Base-by-base conservation (phyloP, 208 protist species). In the Leishmania amazonensis region DNA sequence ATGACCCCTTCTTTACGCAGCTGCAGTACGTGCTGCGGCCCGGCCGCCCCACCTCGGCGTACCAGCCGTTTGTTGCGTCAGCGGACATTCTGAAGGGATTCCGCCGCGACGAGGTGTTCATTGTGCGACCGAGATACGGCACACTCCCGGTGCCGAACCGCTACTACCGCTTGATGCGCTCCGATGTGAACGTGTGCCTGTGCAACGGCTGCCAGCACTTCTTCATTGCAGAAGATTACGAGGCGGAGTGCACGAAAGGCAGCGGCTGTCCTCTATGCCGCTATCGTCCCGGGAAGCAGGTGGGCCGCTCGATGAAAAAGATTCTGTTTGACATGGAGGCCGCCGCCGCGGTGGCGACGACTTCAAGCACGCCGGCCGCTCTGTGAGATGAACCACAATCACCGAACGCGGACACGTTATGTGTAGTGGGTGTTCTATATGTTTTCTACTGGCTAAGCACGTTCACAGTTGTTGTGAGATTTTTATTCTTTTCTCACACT, bases 191-290 rank as follows among this genome's bases (percentile, higher is more conserved):
- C n/a, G 92, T 99, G 67, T 80, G 90, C 8, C 80, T 98, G 38
- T 99, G 97, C 85, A 82, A 84, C 7, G 86, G 90, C n/a, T 99
- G 98, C 87, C 95, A 98, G 84, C 98, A 98, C 88, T 99, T 99
- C 81, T 99, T 99, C 86, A 86, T 92, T 80, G 92, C 89, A 19
- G 89, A 90, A 2, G 96, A 98, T 58, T 99, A 98, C 81, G 97
- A 98, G 90, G 89, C 88, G 47, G 92, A 96, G 85, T 93, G 88
- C 79, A 96, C 98, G 88, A 94, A 97, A 81, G 95, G 94, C 6
- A 88, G 83, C 62, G 90, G 91, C 11, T 99, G 97, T 81, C 96
- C 97, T 7, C 77, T 99, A 31, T 99, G 97, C 86, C 88, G 93
- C 4, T 90, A 94, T 79, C 92, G 92, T 58, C 92, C 92, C 42